A percentile compares a stretch with the other conserved stretches of the same genome.
phyloP scores from a whole-genome alignment of 371 early-diverging fungal genomes.

The Lichtheimia ornata region DNA sequence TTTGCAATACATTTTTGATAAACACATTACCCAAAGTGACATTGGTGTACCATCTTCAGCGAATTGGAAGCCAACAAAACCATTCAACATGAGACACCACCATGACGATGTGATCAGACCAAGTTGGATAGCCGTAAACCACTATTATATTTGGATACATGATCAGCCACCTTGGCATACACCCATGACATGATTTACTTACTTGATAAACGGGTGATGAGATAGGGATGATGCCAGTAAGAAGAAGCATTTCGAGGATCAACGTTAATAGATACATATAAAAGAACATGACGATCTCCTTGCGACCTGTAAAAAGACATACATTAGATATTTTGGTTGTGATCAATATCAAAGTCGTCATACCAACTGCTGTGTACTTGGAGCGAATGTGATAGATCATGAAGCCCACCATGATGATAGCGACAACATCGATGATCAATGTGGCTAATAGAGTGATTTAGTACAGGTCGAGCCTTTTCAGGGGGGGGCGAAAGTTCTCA shows the following conservation, averaged over 20 bases:
- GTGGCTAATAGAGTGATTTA: conserved; percentile 41
- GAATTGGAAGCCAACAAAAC: conserved; percentile 96
- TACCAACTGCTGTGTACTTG: conserved; percentile 93
- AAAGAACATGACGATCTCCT: conserved; percentile 93
- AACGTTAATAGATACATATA: conserved; percentile 77
- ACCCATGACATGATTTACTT: conserved; percentile 16
- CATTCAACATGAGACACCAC: conserved; percentile 92
- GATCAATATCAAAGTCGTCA: conserved; percentile 10
- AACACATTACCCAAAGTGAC: conserved; percentile 79
- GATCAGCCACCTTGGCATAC: background rate
- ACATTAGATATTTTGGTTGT: background rate
- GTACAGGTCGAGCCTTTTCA: background rate
- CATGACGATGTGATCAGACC: conserved; percentile 82
- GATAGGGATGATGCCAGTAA: conserved; percentile 81
- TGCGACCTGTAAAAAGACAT: conserved; percentile 60
- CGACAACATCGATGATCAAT: conserved; percentile 79
- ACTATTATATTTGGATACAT: conserved; percentile 48
- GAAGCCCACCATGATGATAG: conserved; percentile 85
- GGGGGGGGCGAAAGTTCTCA: background rate
- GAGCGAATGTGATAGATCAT: conserved; percentile 91
- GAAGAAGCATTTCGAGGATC: conserved; percentile 77
- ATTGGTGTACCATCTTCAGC: conserved; percentile 93
- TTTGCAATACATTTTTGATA: background rate
- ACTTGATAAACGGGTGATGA: conserved; percentile 74
- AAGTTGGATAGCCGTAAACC: conserved; percentile 84